Base-by-base conservation (phyloP, 2,329 filamentous ascomycete species). In the Aspergillus luchuensis region DNA sequence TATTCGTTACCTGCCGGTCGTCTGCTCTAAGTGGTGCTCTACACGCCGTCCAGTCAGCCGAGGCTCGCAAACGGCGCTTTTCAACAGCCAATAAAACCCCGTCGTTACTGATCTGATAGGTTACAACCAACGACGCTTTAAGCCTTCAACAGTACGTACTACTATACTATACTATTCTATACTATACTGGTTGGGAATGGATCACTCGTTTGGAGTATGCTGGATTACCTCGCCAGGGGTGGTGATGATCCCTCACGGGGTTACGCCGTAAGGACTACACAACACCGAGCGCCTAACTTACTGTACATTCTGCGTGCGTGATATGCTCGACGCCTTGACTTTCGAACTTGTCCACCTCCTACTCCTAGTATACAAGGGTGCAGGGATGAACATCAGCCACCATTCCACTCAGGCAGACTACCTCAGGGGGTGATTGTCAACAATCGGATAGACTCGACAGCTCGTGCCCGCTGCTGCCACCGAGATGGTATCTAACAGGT, bases 11-110 rank as follows among this genome's bases (percentile, higher is more conserved):
- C 10, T 45, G 5, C 41, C 19, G 10, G 41, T 45, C 41, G 41
- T 21, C 19, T 45, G 41, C 47, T 50, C 10, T 50, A 50, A 50
- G 25, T 50, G 47, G 47, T 50, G 47, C 15, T 28, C 47, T 50
- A 50, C 47, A 50, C 47, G 47, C 47, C 47, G 23, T 50, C 13
- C 25, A 33, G 25, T 33, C 47, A 28, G 25, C 47, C 25, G 47
- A 49, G 45, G 21, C 45, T 50, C 47, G 47, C 47, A 50, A 50
- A 50, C 47, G 47, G 47, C 47, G 30, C 25, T 28, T 19, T n/a
- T 28, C 23, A 8, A 50, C 8, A 30, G 25, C 47, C 25, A 30
- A 50, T 50, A 19, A n/a, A 33, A 30, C 33, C n/a, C 15, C 47
- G n/a, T 28, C 6, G 13, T 15, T 50, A 28, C 47, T 33, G 47